Conservation (phyloP, 2,329 filamentous ascomycete genomes). For the Xylariaceae sp. region DNA sequence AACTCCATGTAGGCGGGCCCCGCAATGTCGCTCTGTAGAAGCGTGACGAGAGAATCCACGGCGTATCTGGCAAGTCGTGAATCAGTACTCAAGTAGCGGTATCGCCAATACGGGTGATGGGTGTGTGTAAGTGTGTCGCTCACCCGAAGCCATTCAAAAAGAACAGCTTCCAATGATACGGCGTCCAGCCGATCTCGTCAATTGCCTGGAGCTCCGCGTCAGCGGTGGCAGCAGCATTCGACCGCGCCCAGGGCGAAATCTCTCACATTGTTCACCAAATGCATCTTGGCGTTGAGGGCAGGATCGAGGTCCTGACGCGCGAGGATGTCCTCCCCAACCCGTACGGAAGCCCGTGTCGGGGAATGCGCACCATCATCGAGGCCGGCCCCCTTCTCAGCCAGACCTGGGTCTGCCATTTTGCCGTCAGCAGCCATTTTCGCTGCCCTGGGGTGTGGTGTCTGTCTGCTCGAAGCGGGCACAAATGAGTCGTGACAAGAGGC, state of each 20-base stretch:
- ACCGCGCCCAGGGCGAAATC: background rate
- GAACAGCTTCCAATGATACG: background rate
- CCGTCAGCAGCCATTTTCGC: too few relatives aligned
- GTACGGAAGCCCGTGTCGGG: background rate
- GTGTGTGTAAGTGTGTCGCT: background rate
- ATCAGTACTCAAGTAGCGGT: background rate
- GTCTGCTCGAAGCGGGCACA: too few relatives aligned
- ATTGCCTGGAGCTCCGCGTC: background rate
- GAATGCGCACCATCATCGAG: background rate
- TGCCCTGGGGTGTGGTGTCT: too few relatives aligned
- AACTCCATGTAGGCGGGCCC: conserved; percentile 53
- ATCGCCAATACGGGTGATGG: too few relatives aligned
- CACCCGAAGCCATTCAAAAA: background rate
- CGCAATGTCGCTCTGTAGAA: conserved; percentile 58
- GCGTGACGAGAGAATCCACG: conserved; percentile 47
- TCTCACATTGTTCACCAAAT: background rate
- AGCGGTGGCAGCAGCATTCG: too few relatives aligned
- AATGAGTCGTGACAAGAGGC: too few relatives aligned
- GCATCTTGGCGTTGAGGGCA: background rate
- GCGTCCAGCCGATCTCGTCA: background rate
- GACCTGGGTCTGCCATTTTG: too few relatives aligned
- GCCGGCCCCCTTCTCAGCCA: too few relatives aligned
- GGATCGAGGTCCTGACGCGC: background rate
- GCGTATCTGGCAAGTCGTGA: conserved; percentile 35
- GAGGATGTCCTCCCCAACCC: background rate